These are phyloP conservation scores for Penicillium bialowiezense DNA, from an alignment of 495 filamentous ascomycete species.

Conservation along the genomic window DNA sequence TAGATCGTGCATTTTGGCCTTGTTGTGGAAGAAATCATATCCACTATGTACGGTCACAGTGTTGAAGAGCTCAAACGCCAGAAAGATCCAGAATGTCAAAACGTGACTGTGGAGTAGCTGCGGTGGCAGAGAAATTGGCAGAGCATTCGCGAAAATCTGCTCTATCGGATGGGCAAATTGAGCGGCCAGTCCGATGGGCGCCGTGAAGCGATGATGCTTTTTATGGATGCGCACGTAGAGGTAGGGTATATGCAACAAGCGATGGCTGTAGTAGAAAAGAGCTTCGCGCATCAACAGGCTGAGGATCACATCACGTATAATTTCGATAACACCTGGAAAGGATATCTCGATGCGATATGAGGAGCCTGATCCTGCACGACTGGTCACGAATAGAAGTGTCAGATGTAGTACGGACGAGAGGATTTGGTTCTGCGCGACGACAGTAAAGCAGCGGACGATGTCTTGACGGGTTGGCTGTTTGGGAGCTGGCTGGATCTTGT, in stretches of 20 bases:
- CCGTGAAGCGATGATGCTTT: slow-evolving; percentile 55
- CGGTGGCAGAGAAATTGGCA: slow-evolving; percentile 53
- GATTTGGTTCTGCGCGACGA: slow-evolving; percentile 48
- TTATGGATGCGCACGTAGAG: slow-evolving; percentile 55
- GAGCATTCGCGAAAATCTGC: slow-evolving; percentile 51
- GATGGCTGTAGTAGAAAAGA: slow-evolving; percentile 56
- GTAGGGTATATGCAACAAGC: slow-evolving; percentile 48
- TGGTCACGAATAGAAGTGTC: slow-evolving; percentile 20
- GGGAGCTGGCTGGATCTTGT: slow-evolving; percentile 55
- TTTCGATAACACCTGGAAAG: slow-evolving; percentile 31
- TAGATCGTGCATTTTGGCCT: slow-evolving; percentile 51
- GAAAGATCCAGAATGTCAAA: slow-evolving; percentile 50
- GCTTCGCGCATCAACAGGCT: slow-evolving; percentile 48
- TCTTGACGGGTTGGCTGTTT: slow-evolving; percentile 47
- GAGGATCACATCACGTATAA: slow-evolving; percentile 43
- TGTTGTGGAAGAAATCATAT: slow-evolving; percentile 46
- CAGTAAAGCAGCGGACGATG: slow-evolving; percentile 40
- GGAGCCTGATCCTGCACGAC: slow-evolving; percentile 10
- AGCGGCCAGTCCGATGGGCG: slow-evolving; percentile 55
- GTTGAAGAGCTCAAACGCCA: slow-evolving; percentile 45
- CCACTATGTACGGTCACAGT: slow-evolving; percentile 54
- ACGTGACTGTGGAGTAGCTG: slow-evolving; percentile 45
- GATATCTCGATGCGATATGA: slow-evolving; percentile 32
- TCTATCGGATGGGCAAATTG: slow-evolving; percentile 60
- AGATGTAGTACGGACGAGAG: slow-evolving; percentile 38